Percentiles rank a stretch among this genome's conserved stretches.
These are phyloP conservation scores for Komagataella pastoris DNA, from an alignment of 805 yeast genomes.

Conservation along the genomic window DNA sequence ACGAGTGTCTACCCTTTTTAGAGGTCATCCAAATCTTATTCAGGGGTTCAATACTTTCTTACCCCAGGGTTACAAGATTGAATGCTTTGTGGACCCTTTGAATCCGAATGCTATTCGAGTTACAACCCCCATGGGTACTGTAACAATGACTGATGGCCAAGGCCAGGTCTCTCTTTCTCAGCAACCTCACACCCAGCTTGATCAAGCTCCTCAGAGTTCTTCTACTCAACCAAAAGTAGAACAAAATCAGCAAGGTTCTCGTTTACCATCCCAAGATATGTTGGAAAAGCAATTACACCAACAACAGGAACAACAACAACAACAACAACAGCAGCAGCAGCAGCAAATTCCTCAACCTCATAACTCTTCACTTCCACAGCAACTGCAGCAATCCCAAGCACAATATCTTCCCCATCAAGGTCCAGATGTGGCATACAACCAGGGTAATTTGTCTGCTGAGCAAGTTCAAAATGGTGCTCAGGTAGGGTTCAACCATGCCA, in stretches of 20 bases:
- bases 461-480: slow-evolving; percentile 38
- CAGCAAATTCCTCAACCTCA: slow-evolving; percentile 4
- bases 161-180: slow-evolving; percentile 6
- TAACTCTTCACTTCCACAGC: slow-evolving; percentile 1
- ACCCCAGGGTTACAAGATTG: slow-evolving; percentile 93
- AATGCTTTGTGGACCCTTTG: slow-evolving; percentile 77
- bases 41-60: slow-evolving; percentile 96
- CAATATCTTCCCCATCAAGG: slow-evolving; percentile 4
- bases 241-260: slow-evolving; percentile 6
- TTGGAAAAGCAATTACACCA: slow-evolving; percentile 5
- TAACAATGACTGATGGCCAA: slow-evolving; percentile 23
- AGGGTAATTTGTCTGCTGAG: slow-evolving; percentile 5
- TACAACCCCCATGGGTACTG: slow-evolving; percentile 89
- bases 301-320: slow-evolving; percentile 5
- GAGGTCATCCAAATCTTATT: slow-evolving; percentile 86
- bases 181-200: slow-evolving; percentile 4
- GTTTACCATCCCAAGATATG: background rate
- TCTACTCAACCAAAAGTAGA: slow-evolving; percentile 4
- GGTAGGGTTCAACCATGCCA: slow-evolving; percentile 94
- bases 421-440: background rate
- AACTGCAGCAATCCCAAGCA: background rate
- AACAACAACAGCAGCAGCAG: slow-evolving; percentile 7
- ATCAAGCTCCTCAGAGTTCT: background rate
- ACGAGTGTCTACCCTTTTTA: slow-evolving; percentile 78
- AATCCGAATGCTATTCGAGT: slow-evolving; percentile 91